Evolutionary conservation across 2,329 filamentous ascomycete genomes (phyloP), one percentile per base, ranked within the genome.

Genomic region (Fusarium papillatum): DNA sequence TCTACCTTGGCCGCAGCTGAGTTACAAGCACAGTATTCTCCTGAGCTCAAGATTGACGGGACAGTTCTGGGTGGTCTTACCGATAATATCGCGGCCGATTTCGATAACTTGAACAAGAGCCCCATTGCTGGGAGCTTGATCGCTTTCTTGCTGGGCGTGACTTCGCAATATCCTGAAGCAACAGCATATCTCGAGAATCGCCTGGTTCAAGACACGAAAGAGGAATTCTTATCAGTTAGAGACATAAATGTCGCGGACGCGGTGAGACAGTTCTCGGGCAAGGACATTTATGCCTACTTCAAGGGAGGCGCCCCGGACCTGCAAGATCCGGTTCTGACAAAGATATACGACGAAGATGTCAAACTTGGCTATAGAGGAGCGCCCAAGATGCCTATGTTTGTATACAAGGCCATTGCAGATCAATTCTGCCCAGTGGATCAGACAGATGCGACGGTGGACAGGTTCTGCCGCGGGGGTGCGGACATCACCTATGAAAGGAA

Each of bases 381-480:
- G 0, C 88, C 88, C 0, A 71, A 81, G 14, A 87, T 89, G 77
- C 88, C 88, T 0, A 64, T 90, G 9, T 87, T 87, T 70, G 77
- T 88, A 5, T 90, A 90, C 79, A 90, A 90, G 71, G 86, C 87
- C 0, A 83, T 86, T 22, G 70, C 77, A 4, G 88, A 90, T 43
- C 84, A 89, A 65, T 80, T 88, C 62, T 86, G 83, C 10, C 77
- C 82, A 1, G 80, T 88, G 1, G 79, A 75, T 2, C 84, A 86
- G 24, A 89, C 86, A 0, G 87, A 90, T 67, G 79, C 66, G 0
- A 78, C 89, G 10, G 82, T 88, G 0, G 63, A 82, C 0, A 79
- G 78, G 19, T 87, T 86, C 48, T 89, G 87, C 66, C 72, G 66
- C 0, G 80, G 76, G 6, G 85, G 85, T 4, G 85, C 82, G 0